phyloP scores from a whole-genome alignment of 2,329 filamentous ascomycete genomes.

The Stenocarpella maydis region DNA sequence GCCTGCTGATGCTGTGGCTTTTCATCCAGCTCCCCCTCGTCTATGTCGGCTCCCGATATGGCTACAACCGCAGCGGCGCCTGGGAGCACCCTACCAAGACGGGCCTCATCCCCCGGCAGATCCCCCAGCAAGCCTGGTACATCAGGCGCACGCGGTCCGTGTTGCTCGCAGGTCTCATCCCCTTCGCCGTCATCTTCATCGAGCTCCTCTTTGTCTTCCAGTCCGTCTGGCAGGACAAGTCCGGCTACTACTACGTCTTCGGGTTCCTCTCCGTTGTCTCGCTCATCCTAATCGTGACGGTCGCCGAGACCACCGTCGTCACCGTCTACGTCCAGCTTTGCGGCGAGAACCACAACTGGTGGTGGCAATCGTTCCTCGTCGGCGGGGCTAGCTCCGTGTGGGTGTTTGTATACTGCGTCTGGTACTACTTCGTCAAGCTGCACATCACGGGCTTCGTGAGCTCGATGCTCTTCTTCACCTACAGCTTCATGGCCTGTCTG shows the following conservation, averaged over 20 bases:
- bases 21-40: conserved; percentile 87
- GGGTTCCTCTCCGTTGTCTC: conserved; percentile 82
- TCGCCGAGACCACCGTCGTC: conserved; percentile 85
- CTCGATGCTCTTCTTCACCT: conserved; percentile 83
- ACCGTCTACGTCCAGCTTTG: conserved; percentile 85
- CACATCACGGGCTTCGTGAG: conserved; percentile 84
- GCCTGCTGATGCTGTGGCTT: conserved; percentile 79
- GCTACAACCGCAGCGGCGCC: conserved; percentile 69
- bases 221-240: conserved; percentile 89
- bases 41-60: conserved; percentile 81
- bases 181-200: conserved; percentile 88
- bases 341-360: conserved; percentile 89
- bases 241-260: conserved; percentile 91
- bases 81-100: conserved; percentile 89
- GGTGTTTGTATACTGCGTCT: conserved; percentile 84
- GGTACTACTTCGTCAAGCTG: conserved; percentile 83
- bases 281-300: conserved; percentile 75
- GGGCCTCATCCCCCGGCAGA: conserved; percentile 72
- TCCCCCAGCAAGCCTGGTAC: conserved; percentile 82
- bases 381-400: conserved; percentile 80
- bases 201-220: conserved; percentile 88
- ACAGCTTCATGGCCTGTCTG: conserved; percentile 81
- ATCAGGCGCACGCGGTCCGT: conserved; percentile 68
- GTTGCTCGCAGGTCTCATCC: conserved; percentile 78
- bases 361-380: conserved; percentile 87